Percentiles rank a stretch among this genome's conserved stretches.
phyloP scores from a whole-genome alignment of 1,139 yeast species.

The Yamadazyma triangularis region DNA sequence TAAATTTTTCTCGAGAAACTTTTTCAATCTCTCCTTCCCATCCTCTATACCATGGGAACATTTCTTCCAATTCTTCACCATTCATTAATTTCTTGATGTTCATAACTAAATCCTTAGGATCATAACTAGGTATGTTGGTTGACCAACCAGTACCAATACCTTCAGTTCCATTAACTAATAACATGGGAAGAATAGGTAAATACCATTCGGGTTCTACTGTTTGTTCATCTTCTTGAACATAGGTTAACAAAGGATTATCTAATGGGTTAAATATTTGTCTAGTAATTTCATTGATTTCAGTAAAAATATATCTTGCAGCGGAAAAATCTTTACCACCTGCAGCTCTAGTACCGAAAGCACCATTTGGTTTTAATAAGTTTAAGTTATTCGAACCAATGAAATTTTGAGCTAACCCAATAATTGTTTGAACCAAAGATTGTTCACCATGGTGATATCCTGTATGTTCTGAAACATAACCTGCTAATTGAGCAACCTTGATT shows the following conservation, averaged over 20 bases:
- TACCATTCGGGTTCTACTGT: conserved; percentile 97
- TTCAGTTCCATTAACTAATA: conserved; percentile 91
- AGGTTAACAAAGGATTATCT: conserved; percentile 75
- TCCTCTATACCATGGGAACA: conserved; percentile 95
- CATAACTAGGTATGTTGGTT: conserved; percentile 84
- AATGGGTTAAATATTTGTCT: conserved; percentile 70
- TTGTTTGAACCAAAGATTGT: conserved; percentile 78
- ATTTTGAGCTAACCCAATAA: conserved; percentile 91
- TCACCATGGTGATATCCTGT: conserved; percentile 98
- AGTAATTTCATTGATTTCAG: conserved; percentile 76
- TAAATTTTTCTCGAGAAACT: conserved; percentile 60
- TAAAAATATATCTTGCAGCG: conserved; percentile 96
- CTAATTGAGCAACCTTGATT: conserved; percentile 86
- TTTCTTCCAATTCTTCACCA: conserved; percentile 64
- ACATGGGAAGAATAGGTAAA: conserved; percentile 87
- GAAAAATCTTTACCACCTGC: conserved; percentile 98
- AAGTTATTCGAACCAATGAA: conserved; percentile 91
- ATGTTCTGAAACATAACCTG: conserved; percentile 84
- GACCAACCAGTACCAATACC: conserved; percentile 99
- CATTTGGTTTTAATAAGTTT: conserved; percentile 82
- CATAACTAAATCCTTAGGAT: conserved; percentile 76
- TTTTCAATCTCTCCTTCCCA: conserved; percentile 85
- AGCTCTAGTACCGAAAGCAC: conserved; percentile 96
- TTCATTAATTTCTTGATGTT: conserved; percentile 73
- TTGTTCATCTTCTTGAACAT: conserved; percentile 88